Base-by-base conservation (phyloP, 371 early-diverging fungal genomes). In the Funneliformis caledonium region DNA sequence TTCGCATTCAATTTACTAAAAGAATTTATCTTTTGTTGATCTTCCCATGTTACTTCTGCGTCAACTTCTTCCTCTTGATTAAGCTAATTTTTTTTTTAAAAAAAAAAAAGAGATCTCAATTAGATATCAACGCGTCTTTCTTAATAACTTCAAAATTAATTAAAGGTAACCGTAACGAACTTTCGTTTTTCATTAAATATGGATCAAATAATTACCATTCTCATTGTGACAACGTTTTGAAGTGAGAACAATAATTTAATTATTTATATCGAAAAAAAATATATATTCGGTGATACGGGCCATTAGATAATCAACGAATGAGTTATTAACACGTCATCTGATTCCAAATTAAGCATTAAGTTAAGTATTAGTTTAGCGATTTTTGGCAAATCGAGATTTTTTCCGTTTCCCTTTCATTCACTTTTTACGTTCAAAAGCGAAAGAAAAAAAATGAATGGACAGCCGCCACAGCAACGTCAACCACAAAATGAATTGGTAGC, bases 21-120 rank as follows among this genome's bases (percentile, higher is more conserved):
- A 68, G 88, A 84, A 88, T 98, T 98, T 87, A 98, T 98, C 74
- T 93, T 93, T 78, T 93, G 87, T 88, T 98, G 99, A 87, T 98
- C 99, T 82, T 93, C 92, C 95, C 96, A 96, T 11, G 93, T 92
- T 26, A 98, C 97, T 83, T 97, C 95, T 76, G 92, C 92, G 76
- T 97, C 97, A 68, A 90, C 91, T 81, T 96, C 96, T 62, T 96
- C 91, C 56, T 93, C 92, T 65, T 93, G 89, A 80, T 93, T 88
- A 56, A 94, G 87, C 88, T 93, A 76, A 37, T 2, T 37, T 37
- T 37, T 37, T 37, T 37, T 26, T 2, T n/a, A 9, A 50, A 14
- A 12, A 12, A 72, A n/a, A 12, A 12, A 72, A n/a, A 31, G 33
- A 68, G 26, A 31, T 12, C 64, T 73, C 12, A 82, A 1, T 56